Percentiles rank a stretch among this genome's conserved stretches.
These are phyloP conservation scores for Hortiboletus rubellus DNA, from an alignment of 1,284 basidiomycete genomes.

Conservation along the genomic window DNA sequence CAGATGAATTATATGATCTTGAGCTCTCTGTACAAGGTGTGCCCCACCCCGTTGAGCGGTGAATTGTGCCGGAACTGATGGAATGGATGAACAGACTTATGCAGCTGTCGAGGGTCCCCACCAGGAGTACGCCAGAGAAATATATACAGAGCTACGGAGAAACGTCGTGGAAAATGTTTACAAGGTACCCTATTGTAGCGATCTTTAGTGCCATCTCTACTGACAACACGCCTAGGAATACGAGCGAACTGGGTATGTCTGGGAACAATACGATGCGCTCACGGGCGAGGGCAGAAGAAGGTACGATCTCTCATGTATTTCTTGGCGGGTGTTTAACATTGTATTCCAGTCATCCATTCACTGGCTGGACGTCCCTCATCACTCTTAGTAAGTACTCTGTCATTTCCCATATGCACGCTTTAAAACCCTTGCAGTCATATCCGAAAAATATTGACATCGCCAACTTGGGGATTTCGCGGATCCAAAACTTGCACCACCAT, in stretches of 20 bases:
- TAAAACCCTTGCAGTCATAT: conserved; percentile 44
- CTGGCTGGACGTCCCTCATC: conserved; percentile 88
- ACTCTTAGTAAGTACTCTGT: conserved; percentile 61
- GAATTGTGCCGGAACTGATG: conserved; percentile 6
- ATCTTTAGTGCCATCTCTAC: not conserved
- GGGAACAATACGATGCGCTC: conserved; percentile 91
- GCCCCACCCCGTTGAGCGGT: conserved; percentile 6
- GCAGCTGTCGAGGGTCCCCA: conserved; percentile 78
- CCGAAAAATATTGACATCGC: conserved; percentile 53
- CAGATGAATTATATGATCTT: conserved; percentile 94
- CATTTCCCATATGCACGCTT: conserved; percentile 7
- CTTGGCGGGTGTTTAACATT: conserved; percentile 7
- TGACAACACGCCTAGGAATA: conserved; percentile 69
- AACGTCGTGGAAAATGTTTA: conserved; percentile 87
- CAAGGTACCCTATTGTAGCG: conserved; percentile 52
- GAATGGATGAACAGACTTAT: conserved; percentile 59
- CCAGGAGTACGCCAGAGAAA: conserved; percentile 68
- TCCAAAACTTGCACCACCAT: not conserved
- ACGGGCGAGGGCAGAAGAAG: conserved; percentile 85
- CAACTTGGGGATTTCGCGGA: not conserved
- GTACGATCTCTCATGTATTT: conserved; percentile 39
- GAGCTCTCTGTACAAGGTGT: conserved; percentile 72
- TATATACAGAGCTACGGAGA: conserved; percentile 77
- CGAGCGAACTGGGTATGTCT: conserved; percentile 87
- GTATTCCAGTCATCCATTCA: conserved; percentile 79